These are phyloP conservation scores for Coleophoma crateriformis DNA, from an alignment of 2,329 filamentous ascomycete species.

Conservation along the genomic window DNA sequence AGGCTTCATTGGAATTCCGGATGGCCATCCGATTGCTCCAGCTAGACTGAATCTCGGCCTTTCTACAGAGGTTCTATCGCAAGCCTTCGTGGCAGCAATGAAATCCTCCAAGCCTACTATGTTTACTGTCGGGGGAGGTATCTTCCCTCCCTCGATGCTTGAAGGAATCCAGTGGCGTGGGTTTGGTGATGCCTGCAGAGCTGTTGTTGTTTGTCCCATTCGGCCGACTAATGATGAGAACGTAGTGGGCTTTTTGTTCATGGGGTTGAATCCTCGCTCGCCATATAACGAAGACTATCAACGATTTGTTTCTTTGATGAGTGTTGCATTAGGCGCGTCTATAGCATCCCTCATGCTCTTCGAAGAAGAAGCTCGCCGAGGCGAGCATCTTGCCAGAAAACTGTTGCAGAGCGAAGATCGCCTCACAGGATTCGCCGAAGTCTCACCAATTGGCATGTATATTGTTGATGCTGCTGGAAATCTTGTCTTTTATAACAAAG, in stretches of 20 bases:
- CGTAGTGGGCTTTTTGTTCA: constrained; percentile 68
- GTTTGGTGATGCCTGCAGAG: constrained; percentile 62
- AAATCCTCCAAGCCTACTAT: constrained; percentile 60
- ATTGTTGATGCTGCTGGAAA: constrained; percentile 64
- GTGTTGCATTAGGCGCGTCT: constrained; percentile 70
- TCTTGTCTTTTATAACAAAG: constrained; percentile 76
- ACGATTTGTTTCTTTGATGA: constrained; percentile 67
- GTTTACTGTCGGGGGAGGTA: constrained; percentile 57
- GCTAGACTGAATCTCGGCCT: constrained; percentile 60
- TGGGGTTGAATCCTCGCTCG: constrained; percentile 71
- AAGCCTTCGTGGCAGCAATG: constrained; percentile 70
- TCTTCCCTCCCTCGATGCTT: constrained; percentile 57
- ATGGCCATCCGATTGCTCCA: constrained; percentile 56
- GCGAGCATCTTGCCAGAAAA: constrained; percentile 37
- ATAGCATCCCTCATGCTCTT: constrained; percentile 76
- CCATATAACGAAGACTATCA: constrained; percentile 76
- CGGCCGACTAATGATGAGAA: constrained; percentile 67
- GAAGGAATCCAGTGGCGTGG: constrained; percentile 66
- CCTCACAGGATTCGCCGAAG: constrained; percentile 65
- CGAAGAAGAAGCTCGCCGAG: constrained; percentile 72
- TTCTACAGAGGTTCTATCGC: constrained; percentile 67
- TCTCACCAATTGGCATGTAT: constrained; percentile 77
- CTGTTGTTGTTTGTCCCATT: constrained; percentile 72
- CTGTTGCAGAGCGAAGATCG: constrained; percentile 16
- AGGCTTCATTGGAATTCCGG: constrained; percentile 62